Evolutionary conservation across 352 stramenopile genomes (phyloP).

Genomic region (Pythium myriotylum): DNA sequence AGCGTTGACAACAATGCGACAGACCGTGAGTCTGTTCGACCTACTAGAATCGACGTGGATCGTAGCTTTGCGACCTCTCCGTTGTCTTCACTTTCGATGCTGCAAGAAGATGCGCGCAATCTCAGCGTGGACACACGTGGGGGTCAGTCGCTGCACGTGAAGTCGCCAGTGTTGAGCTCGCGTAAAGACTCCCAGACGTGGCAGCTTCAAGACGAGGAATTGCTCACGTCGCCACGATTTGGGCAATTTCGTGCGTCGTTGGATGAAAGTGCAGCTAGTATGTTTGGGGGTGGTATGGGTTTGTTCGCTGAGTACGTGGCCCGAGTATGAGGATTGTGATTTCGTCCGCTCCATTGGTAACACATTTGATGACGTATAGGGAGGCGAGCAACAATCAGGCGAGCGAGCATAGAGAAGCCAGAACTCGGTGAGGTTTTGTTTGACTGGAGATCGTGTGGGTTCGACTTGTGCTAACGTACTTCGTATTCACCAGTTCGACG

Average conservation of each 20-base stretch:
- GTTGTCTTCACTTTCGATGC: conserved; percentile 19
- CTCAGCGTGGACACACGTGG: conserved; percentile 15
- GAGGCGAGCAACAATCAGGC: conserved; percentile 24
- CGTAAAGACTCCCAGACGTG: conserved; percentile 40
- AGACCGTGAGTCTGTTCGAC: conserved; percentile 15
- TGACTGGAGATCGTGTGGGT: not conserved
- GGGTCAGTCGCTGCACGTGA: conserved; percentile 25
- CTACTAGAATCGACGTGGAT: conserved; percentile 23
- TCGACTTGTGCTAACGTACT: not conserved
- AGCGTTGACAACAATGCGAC: conserved; percentile 19
- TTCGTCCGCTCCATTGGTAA: not conserved
- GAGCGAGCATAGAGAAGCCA: conserved; percentile 12
- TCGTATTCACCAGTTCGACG: conserved; percentile 15
- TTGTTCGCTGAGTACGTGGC: conserved; percentile 29
- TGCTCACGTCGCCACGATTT: conserved; percentile 36
- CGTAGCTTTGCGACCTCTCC: conserved; percentile 17
- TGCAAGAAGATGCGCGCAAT: conserved; percentile 15
- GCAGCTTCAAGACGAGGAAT: conserved; percentile 39
- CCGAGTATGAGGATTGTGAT: not conserved
- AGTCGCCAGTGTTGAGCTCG: conserved; percentile 38
- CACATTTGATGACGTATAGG: not conserved
- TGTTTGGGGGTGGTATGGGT: conserved; percentile 29
- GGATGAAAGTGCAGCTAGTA: conserved; percentile 24
- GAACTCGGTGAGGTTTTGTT: conserved; percentile 11
- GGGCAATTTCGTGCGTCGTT: conserved; percentile 29